These are phyloP conservation scores for Stereum hirsutum DNA, from an alignment of 1,284 basidiomycete species.

Conservation along the genomic window DNA sequence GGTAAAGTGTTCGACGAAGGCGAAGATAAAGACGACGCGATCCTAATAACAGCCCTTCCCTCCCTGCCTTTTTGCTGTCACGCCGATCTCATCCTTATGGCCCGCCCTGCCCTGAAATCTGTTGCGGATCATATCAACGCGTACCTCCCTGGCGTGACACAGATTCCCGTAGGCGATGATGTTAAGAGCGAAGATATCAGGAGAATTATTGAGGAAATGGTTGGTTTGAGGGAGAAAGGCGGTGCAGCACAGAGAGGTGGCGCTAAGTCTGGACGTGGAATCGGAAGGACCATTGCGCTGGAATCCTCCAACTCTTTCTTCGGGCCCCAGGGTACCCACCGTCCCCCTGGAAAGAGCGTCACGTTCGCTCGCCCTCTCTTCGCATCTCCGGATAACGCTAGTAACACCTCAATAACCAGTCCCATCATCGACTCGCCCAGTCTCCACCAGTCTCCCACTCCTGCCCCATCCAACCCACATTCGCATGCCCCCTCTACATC, in stretches of 20 bases:
- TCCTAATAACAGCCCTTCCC: constrained; percentile 46
- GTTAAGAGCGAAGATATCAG: constrained; percentile 29
- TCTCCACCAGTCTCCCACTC: no score
- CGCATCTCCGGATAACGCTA: no score
- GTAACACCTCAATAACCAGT: no score
- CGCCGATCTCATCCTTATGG: constrained; percentile 49
- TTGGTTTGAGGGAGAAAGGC: constrained; percentile 28
- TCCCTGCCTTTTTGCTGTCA: constrained; percentile 51
- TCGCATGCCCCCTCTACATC: no score
- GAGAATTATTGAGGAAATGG: constrained; percentile 37
- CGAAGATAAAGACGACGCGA: constrained; percentile 37
- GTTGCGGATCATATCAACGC: constrained; percentile 38
- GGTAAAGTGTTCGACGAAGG: no score
- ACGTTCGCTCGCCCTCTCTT: not conserved
- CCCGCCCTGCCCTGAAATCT: constrained; percentile 30
- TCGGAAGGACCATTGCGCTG: no score
- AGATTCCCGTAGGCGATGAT: constrained; percentile 28
- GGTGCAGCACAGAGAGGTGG: not conserved
- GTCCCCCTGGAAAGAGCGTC: not conserved
- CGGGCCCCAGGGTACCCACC: no score
- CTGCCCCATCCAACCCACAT: no score
- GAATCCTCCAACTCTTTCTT: no score
- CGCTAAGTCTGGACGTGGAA: no score
- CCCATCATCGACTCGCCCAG: no score
- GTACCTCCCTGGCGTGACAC: constrained; percentile 35